Conservation (phyloP, 108 stramenopile genomes). For the Thalassiosira profunda region DNA sequence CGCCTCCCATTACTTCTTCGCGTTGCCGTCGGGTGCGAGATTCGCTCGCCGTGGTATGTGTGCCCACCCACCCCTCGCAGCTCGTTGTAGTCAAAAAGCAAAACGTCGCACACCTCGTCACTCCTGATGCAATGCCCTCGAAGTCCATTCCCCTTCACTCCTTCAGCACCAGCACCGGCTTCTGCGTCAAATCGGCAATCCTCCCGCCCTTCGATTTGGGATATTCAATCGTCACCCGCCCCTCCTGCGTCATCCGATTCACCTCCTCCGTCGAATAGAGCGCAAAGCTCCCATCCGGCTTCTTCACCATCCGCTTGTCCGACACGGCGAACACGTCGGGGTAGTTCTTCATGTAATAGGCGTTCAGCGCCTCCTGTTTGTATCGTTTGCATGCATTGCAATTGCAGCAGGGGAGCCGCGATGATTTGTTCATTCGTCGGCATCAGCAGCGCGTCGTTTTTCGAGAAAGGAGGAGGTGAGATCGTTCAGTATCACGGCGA, state of each 20-base stretch:
- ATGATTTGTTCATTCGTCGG: too few species aligned
- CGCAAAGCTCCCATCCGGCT: constrained; percentile 73
- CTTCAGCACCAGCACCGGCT: constrained; percentile 73
- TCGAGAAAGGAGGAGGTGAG: background rate
- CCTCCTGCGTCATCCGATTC: constrained; percentile 42
- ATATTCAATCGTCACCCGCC: constrained; percentile 63
- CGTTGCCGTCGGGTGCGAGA: too few species aligned
- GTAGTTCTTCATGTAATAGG: constrained; percentile 91
- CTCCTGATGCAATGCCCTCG: too few species aligned
- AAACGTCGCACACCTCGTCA: too few species aligned
- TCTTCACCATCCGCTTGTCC: constrained; percentile 70
- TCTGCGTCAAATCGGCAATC: constrained; percentile 82
- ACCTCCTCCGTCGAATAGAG: constrained; percentile 62
- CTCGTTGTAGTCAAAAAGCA: too few species aligned
- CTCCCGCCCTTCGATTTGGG: constrained; percentile 70
- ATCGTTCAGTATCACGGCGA: too few species aligned
- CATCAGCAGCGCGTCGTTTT: too few species aligned
- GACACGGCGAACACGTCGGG: constrained; percentile 77
- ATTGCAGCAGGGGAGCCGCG: background rate
- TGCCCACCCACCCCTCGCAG: too few species aligned
- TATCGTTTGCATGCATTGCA: background rate
- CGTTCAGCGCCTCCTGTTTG: constrained; percentile 61
- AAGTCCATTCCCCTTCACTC: constrained; percentile 55
- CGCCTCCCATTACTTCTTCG: too few species aligned
- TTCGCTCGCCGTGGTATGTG: too few species aligned